phyloP scores from a whole-genome alignment of 192 early-diverging fungal genomes.

The Backusella circina region DNA sequence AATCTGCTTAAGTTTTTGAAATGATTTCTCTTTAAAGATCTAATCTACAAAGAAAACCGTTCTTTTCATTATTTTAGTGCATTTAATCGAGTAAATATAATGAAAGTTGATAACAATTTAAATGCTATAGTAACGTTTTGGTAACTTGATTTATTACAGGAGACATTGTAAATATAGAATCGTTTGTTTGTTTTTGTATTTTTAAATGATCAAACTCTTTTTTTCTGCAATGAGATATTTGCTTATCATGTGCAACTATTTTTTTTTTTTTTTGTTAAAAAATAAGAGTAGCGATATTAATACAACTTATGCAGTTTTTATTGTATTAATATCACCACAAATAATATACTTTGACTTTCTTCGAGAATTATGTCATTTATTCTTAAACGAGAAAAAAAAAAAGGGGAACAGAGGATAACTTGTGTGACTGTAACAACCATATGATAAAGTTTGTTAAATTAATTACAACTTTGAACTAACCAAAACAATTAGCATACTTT shows the following conservation, averaged over 20 bases:
- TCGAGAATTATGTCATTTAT: neutral
- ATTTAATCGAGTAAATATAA: neutral
- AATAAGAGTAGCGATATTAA: neutral
- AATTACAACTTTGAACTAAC: neutral
- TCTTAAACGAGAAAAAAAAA: neutral
- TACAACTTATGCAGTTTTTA: neutral
- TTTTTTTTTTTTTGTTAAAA: neutral
- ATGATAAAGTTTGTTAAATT: conserved; percentile 1
- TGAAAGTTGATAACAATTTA: neutral
- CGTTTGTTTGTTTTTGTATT: neutral
- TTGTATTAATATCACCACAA: neutral
- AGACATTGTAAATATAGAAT: neutral
- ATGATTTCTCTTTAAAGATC: neutral
- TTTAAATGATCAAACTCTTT: neutral
- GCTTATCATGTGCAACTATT: neutral
- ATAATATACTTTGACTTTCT: neutral
- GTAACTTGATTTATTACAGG: neutral
- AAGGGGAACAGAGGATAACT: neutral
- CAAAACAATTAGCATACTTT: neutral
- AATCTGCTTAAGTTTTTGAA: neutral
- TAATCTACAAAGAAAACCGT: neutral
- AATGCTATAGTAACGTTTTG: neutral
- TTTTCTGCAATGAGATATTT: neutral
- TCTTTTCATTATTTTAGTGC: neutral
- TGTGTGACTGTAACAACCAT: neutral